Percentiles rank a stretch among this genome's conserved stretches.
Conservation (phyloP, 2,329 filamentous ascomycete genomes). For the Alternaria metachromatica region DNA sequence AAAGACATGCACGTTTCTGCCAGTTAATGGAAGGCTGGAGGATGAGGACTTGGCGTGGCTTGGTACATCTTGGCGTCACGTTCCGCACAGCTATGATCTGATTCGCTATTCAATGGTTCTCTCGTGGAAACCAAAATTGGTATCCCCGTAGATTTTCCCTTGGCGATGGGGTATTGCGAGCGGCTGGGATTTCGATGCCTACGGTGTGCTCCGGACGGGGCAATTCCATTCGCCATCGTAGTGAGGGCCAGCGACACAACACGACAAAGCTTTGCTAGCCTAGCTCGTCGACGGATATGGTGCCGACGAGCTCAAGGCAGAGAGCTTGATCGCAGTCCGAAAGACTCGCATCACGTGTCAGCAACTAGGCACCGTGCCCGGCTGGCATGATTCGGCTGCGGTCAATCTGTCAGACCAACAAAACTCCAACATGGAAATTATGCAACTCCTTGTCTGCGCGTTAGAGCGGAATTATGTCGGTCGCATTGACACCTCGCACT, state of each 20-base stretch:
- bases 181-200: conserved; percentile 9
- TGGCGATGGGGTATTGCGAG: conserved; percentile 19
- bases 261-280: conserved; percentile 5
- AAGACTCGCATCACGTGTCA: neutral
- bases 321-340: neutral
- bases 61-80: conserved; percentile 29
- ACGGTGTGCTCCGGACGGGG: conserved; percentile 13
- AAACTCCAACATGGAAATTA: neutral
- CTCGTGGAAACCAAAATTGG: neutral
- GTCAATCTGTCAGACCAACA: neutral
- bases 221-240: conserved; percentile 9
- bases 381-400: neutral
- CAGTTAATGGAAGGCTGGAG: conserved; percentile 9
- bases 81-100: conserved; percentile 19
- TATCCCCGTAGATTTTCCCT: conserved; percentile 14
- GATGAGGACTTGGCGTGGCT: conserved; percentile 8
- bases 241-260: neutral
- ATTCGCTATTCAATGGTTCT: conserved; percentile 19
- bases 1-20: conserved; percentile 18
- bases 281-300: neutral
- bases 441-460: neutral
- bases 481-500: neutral
- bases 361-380: neutral
- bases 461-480: neutral
- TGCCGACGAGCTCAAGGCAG: neutral